These are phyloP conservation scores for Fusarium sublunatum DNA, from an alignment of 2,329 filamentous ascomycete species.

Conservation along the genomic window DNA sequence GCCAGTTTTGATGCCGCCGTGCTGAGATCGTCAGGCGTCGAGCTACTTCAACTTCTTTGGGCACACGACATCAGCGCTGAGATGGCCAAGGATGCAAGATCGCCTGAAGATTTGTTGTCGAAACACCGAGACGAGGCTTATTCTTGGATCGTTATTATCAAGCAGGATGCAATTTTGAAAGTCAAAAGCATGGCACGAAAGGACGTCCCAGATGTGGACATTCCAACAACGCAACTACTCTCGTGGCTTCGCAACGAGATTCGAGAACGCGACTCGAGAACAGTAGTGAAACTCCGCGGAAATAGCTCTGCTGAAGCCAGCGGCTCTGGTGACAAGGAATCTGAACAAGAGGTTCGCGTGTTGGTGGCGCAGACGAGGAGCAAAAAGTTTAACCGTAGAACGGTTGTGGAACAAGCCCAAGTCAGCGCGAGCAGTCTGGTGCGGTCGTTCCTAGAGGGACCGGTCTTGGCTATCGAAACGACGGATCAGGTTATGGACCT, in stretches of 20 bases:
- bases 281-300: slow-evolving; percentile 59
- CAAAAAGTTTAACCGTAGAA: slow-evolving; percentile 91
- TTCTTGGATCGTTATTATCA: slow-evolving; percentile 89
- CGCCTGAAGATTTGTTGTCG: slow-evolving; percentile 81
- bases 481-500: slow-evolving; percentile 84
- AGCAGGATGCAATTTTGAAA: slow-evolving; percentile 80
- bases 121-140: slow-evolving; percentile 82
- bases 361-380: slow-evolving; percentile 83
- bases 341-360: slow-evolving; percentile 83
- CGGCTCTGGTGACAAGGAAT: slow-evolving; percentile 48
- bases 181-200: slow-evolving; percentile 81
- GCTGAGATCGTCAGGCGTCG: slow-evolving; percentile 79
- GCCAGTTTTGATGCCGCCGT: slow-evolving; percentile 85
- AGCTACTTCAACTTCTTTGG: slow-evolving; percentile 84
- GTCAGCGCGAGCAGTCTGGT: slow-evolving; percentile 69
- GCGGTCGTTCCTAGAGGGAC: slow-evolving; percentile 77
- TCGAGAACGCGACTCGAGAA: slow-evolving; percentile 77
- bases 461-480: slow-evolving; percentile 88
- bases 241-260: slow-evolving; percentile 84
- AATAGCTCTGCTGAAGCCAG: slow-evolving; percentile 48
- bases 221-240: slow-evolving; percentile 78
- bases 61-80: slow-evolving; percentile 87
- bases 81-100: slow-evolving; percentile 81
- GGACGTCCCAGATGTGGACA: slow-evolving; percentile 79
- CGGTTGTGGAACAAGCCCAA: slow-evolving; percentile 84